These are phyloP conservation scores for Globisporangium alternatum DNA, from an alignment of 352 stramenopile genomes.

Conservation along the genomic window DNA sequence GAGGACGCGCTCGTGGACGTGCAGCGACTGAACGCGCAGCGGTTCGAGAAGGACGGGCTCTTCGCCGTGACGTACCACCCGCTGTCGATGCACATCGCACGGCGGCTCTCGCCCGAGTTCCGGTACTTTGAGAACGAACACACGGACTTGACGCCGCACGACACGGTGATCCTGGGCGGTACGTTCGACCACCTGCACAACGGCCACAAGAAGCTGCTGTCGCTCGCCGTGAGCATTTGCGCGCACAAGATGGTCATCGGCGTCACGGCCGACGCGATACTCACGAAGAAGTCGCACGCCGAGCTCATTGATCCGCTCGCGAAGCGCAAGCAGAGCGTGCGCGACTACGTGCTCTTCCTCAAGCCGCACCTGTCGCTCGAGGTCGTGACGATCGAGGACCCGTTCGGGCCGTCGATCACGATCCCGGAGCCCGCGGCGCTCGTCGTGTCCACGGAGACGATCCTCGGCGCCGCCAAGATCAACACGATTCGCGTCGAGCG, in stretches of 20 bases:
- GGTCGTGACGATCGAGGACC: slow-evolving; percentile 78
- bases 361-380: slow-evolving; percentile 60
- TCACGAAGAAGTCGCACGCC: slow-evolving; percentile 71
- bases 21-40: slow-evolving; percentile 58
- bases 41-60: slow-evolving; percentile 52
- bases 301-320: slow-evolving; percentile 68
- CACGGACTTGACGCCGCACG: slow-evolving; percentile 46
- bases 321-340: slow-evolving; percentile 53
- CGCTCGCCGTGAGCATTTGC: slow-evolving; percentile 64
- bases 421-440: slow-evolving; percentile 67
- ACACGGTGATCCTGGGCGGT: slow-evolving; percentile 71
- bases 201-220: slow-evolving; percentile 89
- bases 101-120: slow-evolving; percentile 44
- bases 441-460: slow-evolving; percentile 85
- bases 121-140: slow-evolving; percentile 79
- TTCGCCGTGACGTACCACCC: slow-evolving; percentile 65
- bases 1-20: slow-evolving; percentile 61
- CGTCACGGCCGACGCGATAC: slow-evolving; percentile 78
- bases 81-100: slow-evolving; percentile 46
- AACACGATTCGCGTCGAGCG: slow-evolving; percentile 69
- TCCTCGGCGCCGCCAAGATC: slow-evolving; percentile 77
- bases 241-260: slow-evolving; percentile 56
- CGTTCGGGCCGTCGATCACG: slow-evolving; percentile 83
- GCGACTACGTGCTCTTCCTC: slow-evolving; percentile 58
- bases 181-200: slow-evolving; percentile 92